Percentiles rank a stretch among this genome's conserved stretches.
Conservation (phyloP, 2,329 filamentous ascomycete species). For the Alternaria postmessia region DNA sequence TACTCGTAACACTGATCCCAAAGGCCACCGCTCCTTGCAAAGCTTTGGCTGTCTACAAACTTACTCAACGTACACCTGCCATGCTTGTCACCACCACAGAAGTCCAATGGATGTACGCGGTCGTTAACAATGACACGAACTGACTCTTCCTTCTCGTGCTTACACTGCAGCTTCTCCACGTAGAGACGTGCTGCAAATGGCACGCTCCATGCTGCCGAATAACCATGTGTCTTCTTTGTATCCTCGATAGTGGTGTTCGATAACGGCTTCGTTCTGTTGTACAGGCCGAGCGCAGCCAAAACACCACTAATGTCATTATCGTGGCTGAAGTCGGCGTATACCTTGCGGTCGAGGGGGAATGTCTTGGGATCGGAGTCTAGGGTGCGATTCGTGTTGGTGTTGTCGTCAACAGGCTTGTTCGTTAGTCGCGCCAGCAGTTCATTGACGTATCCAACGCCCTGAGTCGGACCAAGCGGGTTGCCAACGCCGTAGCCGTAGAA, state of each 20-base stretch:
- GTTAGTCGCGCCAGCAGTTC: slow-evolving; percentile 87
- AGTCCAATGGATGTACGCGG: slow-evolving; percentile 74
- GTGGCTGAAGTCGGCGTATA: slow-evolving; percentile 93
- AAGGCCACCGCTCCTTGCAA: slow-evolving; percentile 73
- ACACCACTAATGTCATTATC: slow-evolving; percentile 86
- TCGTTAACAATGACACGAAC: slow-evolving; percentile 87
- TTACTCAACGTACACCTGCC: slow-evolving; percentile 74
- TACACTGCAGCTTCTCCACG: slow-evolving; percentile 85
- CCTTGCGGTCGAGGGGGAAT: slow-evolving; percentile 71
- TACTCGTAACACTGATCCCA: slow-evolving; percentile 70
- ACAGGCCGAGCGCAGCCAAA: slow-evolving; percentile 79
- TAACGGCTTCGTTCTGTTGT: slow-evolving; percentile 67
- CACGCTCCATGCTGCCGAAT: slow-evolving; percentile 78
- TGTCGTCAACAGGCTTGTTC: slow-evolving; percentile 70
- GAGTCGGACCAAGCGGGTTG: slow-evolving; percentile 80
- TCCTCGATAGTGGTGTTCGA: slow-evolving; percentile 58
- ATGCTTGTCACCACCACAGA: slow-evolving; percentile 72
- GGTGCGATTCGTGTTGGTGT: slow-evolving; percentile 79
- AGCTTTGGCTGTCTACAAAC: slow-evolving; percentile 79
- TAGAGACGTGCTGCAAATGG: slow-evolving; percentile 84
- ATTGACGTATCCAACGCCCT: slow-evolving; percentile 87
- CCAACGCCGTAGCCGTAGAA: slow-evolving; percentile 84
- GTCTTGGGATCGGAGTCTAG: slow-evolving; percentile 72
- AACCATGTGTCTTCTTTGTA: slow-evolving; percentile 68
- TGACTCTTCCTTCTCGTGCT: slow-evolving; percentile 67